Base-by-base conservation (phyloP, 257 asterid genomes). In the Marsdenia floribunda region DNA sequence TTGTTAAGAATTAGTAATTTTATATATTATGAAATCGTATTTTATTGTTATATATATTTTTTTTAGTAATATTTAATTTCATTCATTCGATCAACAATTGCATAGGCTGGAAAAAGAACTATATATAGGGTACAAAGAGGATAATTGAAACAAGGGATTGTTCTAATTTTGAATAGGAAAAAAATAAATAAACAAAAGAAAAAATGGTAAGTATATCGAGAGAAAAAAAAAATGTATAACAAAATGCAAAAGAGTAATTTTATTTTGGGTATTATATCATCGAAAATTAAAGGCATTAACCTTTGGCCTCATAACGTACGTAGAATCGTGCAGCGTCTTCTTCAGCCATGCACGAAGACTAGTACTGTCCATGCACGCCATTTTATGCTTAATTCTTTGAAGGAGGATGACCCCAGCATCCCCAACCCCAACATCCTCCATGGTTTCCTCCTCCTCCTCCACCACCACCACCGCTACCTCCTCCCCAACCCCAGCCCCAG, bases 371-470 rank as follows among this genome's bases (percentile, higher is more conserved):
- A 76, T 76, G 50, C 72, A 68, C 46, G 63, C 65, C 18, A 18
- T 38, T 22, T 11, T 3, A 22, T 13, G 5, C 70, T 73, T 65
- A 76, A 71, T 80, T 72, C 35, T 47, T 46, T 38, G 46, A 42
- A 26, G 76, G 74, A 21, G 85, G 78, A 33, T 70, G 69, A 0
- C 80, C 85, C 24, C 76, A 70, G 79, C 89, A 82, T 50, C 89
- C 82, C 61, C 81, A 67, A 14, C 81, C 83, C 72, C 78, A 52
- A 16, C 76, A 72, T 0, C 83, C 83, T 4, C 83, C 86, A 2
- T 53, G 33, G 0, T 77, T 72, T 1, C 78, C 84, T 0, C 81
- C 75, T 0, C 82, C 77, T 0, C 80, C 76, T 0, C 82, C 74
- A 0, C 84, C 81, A 0, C 76, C 76, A 0, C 72, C 68, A 3